phyloP scores from a whole-genome alignment of 2,329 filamentous ascomycete genomes.

The Neofusicoccum kwambonambiense region DNA sequence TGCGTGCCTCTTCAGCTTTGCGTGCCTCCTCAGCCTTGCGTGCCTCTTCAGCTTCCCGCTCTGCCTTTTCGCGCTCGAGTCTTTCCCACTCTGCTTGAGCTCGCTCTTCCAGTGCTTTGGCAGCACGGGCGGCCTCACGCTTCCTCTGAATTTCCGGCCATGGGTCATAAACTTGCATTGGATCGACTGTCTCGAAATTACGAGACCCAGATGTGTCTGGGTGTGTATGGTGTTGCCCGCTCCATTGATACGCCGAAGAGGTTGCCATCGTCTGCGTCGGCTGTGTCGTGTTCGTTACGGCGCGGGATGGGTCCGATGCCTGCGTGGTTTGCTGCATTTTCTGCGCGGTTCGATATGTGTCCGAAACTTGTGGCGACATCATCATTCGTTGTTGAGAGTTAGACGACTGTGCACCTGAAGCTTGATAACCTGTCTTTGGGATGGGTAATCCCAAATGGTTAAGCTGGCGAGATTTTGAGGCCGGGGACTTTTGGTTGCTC shows the following conservation, averaged over 20 bases:
- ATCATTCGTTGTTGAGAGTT: neutral
- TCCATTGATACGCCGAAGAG: slow-evolving; percentile 8
- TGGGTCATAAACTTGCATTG: slow-evolving; percentile 54
- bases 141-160: slow-evolving; percentile 50
- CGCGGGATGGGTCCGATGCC: too few relatives aligned
- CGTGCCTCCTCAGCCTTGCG: slow-evolving; percentile 30
- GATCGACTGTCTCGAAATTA: slow-evolving; percentile 46
- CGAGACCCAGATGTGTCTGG: neutral
- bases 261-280: neutral
- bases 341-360: neutral
- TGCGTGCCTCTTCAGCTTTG: slow-evolving; percentile 22
- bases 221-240: neutral
- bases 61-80: slow-evolving; percentile 6
- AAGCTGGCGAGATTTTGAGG: neutral
- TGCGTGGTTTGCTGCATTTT: neutral
- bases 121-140: slow-evolving; percentile 32
- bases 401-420: neutral
- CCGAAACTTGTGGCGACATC: neutral
- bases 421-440: neutral
- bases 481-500: neutral
- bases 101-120: slow-evolving; percentile 34
- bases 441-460: neutral
- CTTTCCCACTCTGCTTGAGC: slow-evolving; percentile 35
- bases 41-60: slow-evolving; percentile 30
- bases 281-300: neutral